phyloP scores from a whole-genome alignment of 2,329 filamentous ascomycete species.

The Apiospora saccharicola region DNA sequence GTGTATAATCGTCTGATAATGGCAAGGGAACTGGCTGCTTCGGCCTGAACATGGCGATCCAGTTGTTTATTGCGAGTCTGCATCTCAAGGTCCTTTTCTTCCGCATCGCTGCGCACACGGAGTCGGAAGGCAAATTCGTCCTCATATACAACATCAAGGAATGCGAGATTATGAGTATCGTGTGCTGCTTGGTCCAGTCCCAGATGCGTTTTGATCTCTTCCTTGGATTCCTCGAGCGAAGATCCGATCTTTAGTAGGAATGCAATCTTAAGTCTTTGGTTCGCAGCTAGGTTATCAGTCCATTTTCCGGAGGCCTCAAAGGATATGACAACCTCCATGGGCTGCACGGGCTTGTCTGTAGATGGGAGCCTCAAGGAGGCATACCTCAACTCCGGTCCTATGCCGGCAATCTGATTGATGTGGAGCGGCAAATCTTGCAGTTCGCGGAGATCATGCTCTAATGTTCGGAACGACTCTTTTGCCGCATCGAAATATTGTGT shows the following conservation, averaged over 20 bases:
- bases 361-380: constrained; percentile 66
- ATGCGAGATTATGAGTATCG: constrained; percentile 78
- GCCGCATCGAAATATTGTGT: constrained; percentile 71
- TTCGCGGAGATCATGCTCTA: constrained; percentile 79
- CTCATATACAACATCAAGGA: constrained; percentile 81
- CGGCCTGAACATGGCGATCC: constrained; percentile 70
- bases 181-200: constrained; percentile 80
- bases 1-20: constrained; percentile 75
- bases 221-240: constrained; percentile 68
- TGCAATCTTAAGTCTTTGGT: constrained; percentile 92
- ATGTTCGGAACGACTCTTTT: constrained; percentile 71
- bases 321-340: constrained; percentile 83
- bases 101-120: constrained; percentile 87
- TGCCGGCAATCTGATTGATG: constrained; percentile 79
- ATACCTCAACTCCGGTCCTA: constrained; percentile 77
- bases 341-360: constrained; percentile 53
- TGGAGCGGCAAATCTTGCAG: constrained; percentile 89
- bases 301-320: constrained; percentile 94
- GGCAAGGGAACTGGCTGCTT: constrained; percentile 73
- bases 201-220: constrained; percentile 70
- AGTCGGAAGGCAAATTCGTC: constrained; percentile 80
- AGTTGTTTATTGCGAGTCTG: constrained; percentile 76
- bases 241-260: constrained; percentile 82
- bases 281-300: constrained; percentile 90
- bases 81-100: constrained; percentile 81